Base-by-base conservation (phyloP, 352 stramenopile genomes). In the Phytopythium kandeliae region DNA sequence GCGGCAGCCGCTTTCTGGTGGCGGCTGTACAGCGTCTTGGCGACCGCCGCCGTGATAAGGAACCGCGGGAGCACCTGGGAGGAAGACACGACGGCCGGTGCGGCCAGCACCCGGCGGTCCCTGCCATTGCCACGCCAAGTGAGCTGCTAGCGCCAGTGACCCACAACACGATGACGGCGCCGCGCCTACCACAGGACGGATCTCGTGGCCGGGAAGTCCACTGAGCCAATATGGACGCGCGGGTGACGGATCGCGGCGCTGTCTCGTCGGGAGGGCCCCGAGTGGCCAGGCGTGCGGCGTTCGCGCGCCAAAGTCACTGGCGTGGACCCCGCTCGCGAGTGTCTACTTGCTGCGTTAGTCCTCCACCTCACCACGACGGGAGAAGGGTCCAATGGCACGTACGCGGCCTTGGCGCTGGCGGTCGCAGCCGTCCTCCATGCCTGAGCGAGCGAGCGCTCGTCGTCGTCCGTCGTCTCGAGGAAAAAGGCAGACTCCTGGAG, bases 401-500 rank as follows among this genome's bases (percentile, higher is more conserved):
- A n/a, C n/a, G n/a, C n/a, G n/a, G n/a, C n/a, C n/a, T n/a, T n/a
- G n/a, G n/a, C n/a, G n/a, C n/a, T n/a, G 22, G n/a, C 12, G 13
- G 54, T 9, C 50, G 9, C 12, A 24, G 11, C 1, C 55, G 45
- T 21, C n/a, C n/a, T 1, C 19, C 37, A n/a, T n/a, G n/a, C n/a
- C 10, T 53, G 54, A 13, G 54, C 43, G 46, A 42, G 21, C 31
- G 31, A 31, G 11, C 4, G 33, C 28, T 67, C 69, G 22, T 91
- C 79, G 19, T 91, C 79, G 55, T 88, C 77, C 9, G 79, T 89
- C 30, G 79, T 83, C 51, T 91, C 79, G 3, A 72, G 63, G 51
- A 91, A 91, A 55, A 83, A 91, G 21, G 73, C 73, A 35, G 79
- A 91, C 26, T 57, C 62, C 11, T 34, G 52, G 33, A 62, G 63